Base-by-base conservation (phyloP, 2,329 filamentous ascomycete species). In the Pseudogymnoascus sp. region DNA sequence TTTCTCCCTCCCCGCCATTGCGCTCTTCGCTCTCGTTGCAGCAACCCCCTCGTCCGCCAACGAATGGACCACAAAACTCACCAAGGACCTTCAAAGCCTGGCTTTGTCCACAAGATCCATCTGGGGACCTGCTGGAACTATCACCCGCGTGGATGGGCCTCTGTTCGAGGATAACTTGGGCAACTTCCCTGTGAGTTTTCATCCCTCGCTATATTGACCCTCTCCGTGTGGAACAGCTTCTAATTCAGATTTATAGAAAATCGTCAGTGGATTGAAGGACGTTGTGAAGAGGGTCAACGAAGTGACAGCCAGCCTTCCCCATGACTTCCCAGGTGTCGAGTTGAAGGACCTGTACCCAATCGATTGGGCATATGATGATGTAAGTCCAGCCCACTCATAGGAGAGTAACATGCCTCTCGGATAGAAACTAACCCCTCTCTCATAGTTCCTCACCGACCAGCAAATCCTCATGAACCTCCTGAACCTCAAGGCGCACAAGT, bases 401-500 rank as follows among this genome's bases (percentile, higher is more conserved):
- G 43, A n/a, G 4, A 28, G 4, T 7, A 33, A 22, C 5, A 22
- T 12, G 10, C 11, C 16, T 33, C n/a, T 19, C 10, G 8, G 50
- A 33, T 33, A 56, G 16, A 33, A 33, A 56, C 28, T 56, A 35
- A 56, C n/a, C 5, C 12, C 3, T 3, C 6, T 4, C n/a, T 12
- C 28, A 56, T 22, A 56, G 50, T 56, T 56, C 50, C 50, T 56
- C 50, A 14, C 33, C 24, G 50, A 56, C 10, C 50, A 56, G 50
- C 50, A 56, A 35, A 56, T 56, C n/a, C 50, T 56, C 26, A 56
- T 56, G 50, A 56, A 56, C 28, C n/a, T 56, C n/a, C 50, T 56
- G n/a, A 56, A 56, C 50, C 50, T 56, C n/a, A 56, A 56, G 50
- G 31, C 16, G 6, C 11, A 56, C 28, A 56, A 56, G 28, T 56